These are phyloP conservation scores for Coprinellus aureogranulatus DNA, from an alignment of 768 basidiomycete species.

Conservation along the genomic window DNA sequence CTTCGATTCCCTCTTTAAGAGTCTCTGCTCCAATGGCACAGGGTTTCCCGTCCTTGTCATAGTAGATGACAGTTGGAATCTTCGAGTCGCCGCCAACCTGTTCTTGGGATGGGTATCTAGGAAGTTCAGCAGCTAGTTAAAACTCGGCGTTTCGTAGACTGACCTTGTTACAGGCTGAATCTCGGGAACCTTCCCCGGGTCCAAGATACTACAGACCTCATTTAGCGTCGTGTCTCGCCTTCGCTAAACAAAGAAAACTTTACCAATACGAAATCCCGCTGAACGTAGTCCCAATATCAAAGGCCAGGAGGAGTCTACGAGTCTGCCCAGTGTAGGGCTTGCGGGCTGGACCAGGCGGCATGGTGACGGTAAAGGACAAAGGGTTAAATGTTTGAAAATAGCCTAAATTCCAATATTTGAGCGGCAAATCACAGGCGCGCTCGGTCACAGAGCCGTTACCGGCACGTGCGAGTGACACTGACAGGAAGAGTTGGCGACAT, in stretches of 20 bases:
- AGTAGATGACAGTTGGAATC: conserved; percentile 14
- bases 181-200: conserved; percentile 20
- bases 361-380: too few relatives aligned
- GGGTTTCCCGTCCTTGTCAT: conserved; percentile 7
- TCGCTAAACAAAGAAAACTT: background rate
- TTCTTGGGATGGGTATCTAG: background rate
- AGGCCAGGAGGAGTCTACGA: conserved; percentile 12
- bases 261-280: conserved; percentile 15
- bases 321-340: conserved; percentile 6
- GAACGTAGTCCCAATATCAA: conserved; percentile 14
- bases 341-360: too few relatives aligned
- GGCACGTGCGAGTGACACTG: too few relatives aligned
- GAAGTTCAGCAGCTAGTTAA: too few relatives aligned
- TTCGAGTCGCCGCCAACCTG: conserved; percentile 14
- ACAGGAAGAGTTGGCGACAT: too few relatives aligned
- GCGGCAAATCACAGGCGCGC: too few relatives aligned
- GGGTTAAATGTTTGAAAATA: too few relatives aligned
- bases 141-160: too few relatives aligned
- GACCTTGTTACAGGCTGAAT: background rate
- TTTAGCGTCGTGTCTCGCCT: background rate
- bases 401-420: too few relatives aligned
- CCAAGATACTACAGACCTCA: conserved; percentile 19
- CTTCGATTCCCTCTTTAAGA: conserved; percentile 12
- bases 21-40: conserved; percentile 12
- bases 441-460: too few relatives aligned